Evolutionary conservation across 352 stramenopile genomes (phyloP), one percentile per base, ranked within the genome.

Genomic region (Phytophthora quininea): DNA sequence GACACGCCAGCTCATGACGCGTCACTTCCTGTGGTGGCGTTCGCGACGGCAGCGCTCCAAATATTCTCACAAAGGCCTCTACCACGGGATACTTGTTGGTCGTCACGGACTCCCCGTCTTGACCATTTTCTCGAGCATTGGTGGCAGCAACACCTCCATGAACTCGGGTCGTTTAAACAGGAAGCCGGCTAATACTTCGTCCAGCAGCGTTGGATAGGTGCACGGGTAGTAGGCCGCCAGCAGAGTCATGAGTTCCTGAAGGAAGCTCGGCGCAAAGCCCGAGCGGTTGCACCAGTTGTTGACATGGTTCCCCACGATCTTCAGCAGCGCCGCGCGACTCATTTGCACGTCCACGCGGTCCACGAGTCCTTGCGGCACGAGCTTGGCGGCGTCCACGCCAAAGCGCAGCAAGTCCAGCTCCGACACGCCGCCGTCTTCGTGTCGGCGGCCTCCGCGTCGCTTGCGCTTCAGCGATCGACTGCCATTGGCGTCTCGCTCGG

Each of bases 201-300:
- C 89, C 54, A 96, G 68, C 54, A 96, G 73, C 30, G 86, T 94
- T 19, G 89, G 69, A 58, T 96, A 91, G 47, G 71, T 80, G 60
- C 86, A 95, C 47, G 89, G 89, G 62, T 95, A 96, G 55, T 93
- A 95, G 11, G 84, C 84, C 9, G 82, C 86, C 38, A 96, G 73
- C 40, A 94, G 64, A 43, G 80, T 89, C 35, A 73, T 85, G 35
- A 92, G 60, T 60, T 95, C 88, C 24, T 85, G 69, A 7, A 92
- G 32, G 55, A 96, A 96, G 42, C 77, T 79, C 42, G 70, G 66
- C 1, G 79, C 86, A 56, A 95, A 94, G 31, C 84, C 82, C 4
- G 86, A 74, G 19, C 80, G 74, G 38, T 67, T 71, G 52, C 86
- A 80, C 89, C 89, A 96, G 40, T 93, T 90, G 11, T 73, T 70